These are phyloP conservation scores for Macroventuria anomochaeta DNA, from an alignment of 2,329 filamentous ascomycete species.

Conservation along the genomic window DNA sequence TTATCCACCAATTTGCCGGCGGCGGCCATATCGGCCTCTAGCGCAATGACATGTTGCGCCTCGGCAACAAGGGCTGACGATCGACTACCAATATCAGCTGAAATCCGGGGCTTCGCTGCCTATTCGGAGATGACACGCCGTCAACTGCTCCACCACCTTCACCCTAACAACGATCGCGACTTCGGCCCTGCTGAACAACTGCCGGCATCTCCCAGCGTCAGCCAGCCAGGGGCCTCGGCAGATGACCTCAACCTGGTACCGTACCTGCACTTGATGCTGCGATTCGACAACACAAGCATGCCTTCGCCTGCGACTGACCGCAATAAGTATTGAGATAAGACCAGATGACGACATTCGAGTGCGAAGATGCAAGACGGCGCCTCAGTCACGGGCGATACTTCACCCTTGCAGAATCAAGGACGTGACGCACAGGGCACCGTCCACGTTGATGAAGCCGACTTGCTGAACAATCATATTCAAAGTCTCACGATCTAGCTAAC, in stretches of 20 bases:
- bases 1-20: slow-evolving; percentile 4
- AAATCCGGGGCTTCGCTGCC: slow-evolving; percentile 22
- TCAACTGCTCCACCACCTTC: background rate
- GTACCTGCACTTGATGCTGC: background rate
- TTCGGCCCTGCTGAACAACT: slow-evolving; percentile 6
- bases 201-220: background rate
- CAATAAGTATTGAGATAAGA: slow-evolving; percentile 1
- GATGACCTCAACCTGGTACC: background rate
- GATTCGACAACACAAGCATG: background rate
- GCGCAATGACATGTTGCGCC: slow-evolving; percentile 15
- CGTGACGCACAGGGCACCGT: background rate
- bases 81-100: slow-evolving; percentile 27
- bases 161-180: slow-evolving; percentile 4
- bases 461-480: background rate
- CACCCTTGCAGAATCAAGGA: background rate
- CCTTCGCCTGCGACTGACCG: background rate
- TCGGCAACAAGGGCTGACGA: slow-evolving; percentile 21
- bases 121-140: slow-evolving; percentile 14
- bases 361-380: background rate
- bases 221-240: background rate
- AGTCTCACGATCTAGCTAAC: background rate
- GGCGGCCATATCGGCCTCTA: slow-evolving; percentile 18
- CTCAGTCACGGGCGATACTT: background rate
- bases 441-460: no score
- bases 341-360: background rate